Evolutionary conservation across 768 basidiomycete genomes (phyloP), one percentile per base, ranked within the genome.

Genomic region (Cystofilobasidium ferigula): DNA sequence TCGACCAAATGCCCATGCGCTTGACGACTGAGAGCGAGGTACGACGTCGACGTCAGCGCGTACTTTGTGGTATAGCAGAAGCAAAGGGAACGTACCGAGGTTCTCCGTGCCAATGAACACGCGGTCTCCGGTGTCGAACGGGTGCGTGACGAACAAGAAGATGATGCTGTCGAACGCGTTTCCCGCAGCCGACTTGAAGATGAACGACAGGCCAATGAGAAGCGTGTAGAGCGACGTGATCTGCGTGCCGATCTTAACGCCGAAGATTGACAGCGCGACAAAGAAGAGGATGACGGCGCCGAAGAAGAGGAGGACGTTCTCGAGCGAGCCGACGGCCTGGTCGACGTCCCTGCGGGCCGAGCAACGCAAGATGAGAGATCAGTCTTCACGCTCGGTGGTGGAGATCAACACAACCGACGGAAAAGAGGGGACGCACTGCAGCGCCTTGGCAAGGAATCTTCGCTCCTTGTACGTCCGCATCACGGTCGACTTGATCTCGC

Each of bases 1-100:
- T 89, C 30, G 86, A 86, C 71, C 89, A 88, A 36, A 89, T 75
- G 1, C 85, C 86, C 79, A 88, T 86, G 76, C 83, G 86, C 75
- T 87, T 89, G 35, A 89, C 88, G 34, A 86, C 80, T 36, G 87
- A 72, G 67, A 85, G 83, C n/a, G 67, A 88, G 86, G 26, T 81
- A 83, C 84, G 38, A 2, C 26, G 58, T 12, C 9, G 38, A 60
- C 54, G 54, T 69, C 30, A 63, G 36, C 10, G 22, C 26, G n/a
- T 43, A 22, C 16, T 35, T 22, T 18, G 32, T 24, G 32, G 57
- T 59, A 26, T 59, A 24, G 13, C 4, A 57, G 9, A 36, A 10
- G 9, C 22, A 22, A n/a, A 10, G 9, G 8, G 48, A 51, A 51
- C 48, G 48, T 12, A 32, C 18, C 57, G 20, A 68, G 36, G 45